Evolutionary conservation across 2,329 filamentous ascomycete species (phyloP), one percentile per base, ranked within the genome.

Genomic region (Beauveria bassiana): DNA sequence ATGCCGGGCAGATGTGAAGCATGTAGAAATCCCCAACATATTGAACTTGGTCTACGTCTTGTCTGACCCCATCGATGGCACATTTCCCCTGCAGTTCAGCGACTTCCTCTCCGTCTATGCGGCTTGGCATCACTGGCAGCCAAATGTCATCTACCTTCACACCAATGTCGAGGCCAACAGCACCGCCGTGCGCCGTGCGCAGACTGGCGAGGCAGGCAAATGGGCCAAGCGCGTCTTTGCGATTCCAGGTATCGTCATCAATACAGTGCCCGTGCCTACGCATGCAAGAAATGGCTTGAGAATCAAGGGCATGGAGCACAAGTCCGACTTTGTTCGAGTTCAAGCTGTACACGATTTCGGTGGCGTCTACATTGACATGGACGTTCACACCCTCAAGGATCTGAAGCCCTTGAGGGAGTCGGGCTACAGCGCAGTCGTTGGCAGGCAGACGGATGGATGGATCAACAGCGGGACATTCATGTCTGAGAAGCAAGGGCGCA

Each of bases 101-200:
- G 66, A 70, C 28, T 68, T 63, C 53, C 65, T 71, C 1, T 66
- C 66, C 43, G 53, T 70, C 7, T 71, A 68, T 56, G 63, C 67
- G 0, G 64, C 66, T 0, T 65, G 64, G 59, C 42, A 62, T 34
- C 64, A 63, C 62, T 67, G 64, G 65, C 53, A 61, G 2, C 70
- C 69, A 1, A 59, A 64, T 7, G 56, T 28, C 22, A 69, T 71
- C 45, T 69, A 67, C 55, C 64, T 71, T 0, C 68, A 70, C 61
- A 72, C 69, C 42, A 70, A 72, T 49, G 68, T 64, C 10, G 42
- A 59, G 3, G 50, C 62, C 40, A 45, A 61, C 5, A 28, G 65
- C 74, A 74, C 20, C 81, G 82, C 59, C 6, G 55, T 67, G 10
- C 34, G 14, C 5, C 62, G 61, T 16, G 64, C 68, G 0, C 61